Base-by-base conservation (phyloP, 345 rosid species). In the Arabis alpina region DNA sequence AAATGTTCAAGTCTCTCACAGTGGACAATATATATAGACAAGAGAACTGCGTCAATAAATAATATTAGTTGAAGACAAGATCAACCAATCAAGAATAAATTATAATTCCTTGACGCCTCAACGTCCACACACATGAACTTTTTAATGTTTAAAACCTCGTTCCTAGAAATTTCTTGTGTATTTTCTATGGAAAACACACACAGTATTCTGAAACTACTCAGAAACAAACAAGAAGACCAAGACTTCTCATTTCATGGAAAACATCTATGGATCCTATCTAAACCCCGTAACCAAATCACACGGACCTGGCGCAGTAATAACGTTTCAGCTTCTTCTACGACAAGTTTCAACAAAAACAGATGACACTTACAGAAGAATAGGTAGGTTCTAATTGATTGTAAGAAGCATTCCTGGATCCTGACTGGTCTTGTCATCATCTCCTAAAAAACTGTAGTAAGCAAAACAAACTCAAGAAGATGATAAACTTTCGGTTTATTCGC, bases 301-400 rank as follows among this genome's bases (percentile, higher is more conserved):
- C n/a, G 4, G 63, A 54, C 48, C 25, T 36, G 48, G 27, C 13
- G 30, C 45, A 19, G 39, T 27, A 27, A 19, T 63, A 9, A 36
- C 39, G 13, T 9, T 47, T 54, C 42, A 11, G 8, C 16, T 25
- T 47, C 54, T n/a, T n/a, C 58, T 16, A 49, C 51, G 59, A 58
- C 41, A 64, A 64, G 13, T 64, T 41, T 5, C 23, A 49, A 28
- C 55, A 34, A 54, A 59, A 66, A 45, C 23, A 75, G 41, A 67
- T n/a, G 53, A 53, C 34, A 68, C 74, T 75, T 61, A 68, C 69
- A 61, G 63, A 53, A 8, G 13, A 61, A 34, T 59, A n/a, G 1
- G 42, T 54, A 62, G 47, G 13, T 52, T 71, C 16, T 10, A 14
- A 54, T 6, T 34, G 73, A 59, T 24, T 52, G 62, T 15, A 66